Evolutionary conservation across 768 basidiomycete genomes (phyloP).

Genomic region (Suillus decipiens): DNA sequence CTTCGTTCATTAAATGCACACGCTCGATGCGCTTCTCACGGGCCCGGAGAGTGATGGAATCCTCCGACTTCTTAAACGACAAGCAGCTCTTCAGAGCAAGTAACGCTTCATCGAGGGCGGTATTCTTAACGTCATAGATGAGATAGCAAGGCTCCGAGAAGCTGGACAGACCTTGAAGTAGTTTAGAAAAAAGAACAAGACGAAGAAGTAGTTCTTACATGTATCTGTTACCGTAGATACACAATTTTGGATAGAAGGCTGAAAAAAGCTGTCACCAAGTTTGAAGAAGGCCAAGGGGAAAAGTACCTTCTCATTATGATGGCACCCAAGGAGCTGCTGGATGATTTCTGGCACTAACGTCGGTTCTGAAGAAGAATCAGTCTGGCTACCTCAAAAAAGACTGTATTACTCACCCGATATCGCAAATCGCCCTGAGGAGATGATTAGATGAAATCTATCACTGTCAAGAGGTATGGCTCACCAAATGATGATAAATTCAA

Average conservation of each 20-base stretch:
- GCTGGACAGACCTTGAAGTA: slow-evolving; percentile 49
- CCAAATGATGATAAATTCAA: slow-evolving; percentile 67
- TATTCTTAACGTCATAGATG: slow-evolving; percentile 52
- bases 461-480: slow-evolving; percentile 17
- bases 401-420: slow-evolving; percentile 35
- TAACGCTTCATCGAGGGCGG: slow-evolving; percentile 41
- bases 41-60: slow-evolving; percentile 42
- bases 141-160: slow-evolving; percentile 63
- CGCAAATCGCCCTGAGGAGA: slow-evolving; percentile 41
- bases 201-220: slow-evolving; percentile 39
- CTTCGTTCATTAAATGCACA: slow-evolving; percentile 41
- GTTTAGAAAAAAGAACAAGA: slow-evolving; percentile 1
- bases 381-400: slow-evolving; percentile 2
- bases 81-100: slow-evolving; percentile 40
- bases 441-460: slow-evolving; percentile 8
- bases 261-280: slow-evolving; percentile 3
- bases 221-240: slow-evolving; percentile 69
- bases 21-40: slow-evolving; percentile 49
- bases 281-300: neutral
- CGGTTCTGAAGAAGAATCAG: slow-evolving; percentile 48
- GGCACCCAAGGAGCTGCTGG: slow-evolving; percentile 65
- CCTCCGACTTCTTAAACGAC: slow-evolving; percentile 31
- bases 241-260: slow-evolving; percentile 79
- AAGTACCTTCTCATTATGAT: slow-evolving; percentile 80
- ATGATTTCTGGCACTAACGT: slow-evolving; percentile 60